Conservation (phyloP, 2,329 filamentous ascomycete genomes). For the Neobulgaria alba region DNA sequence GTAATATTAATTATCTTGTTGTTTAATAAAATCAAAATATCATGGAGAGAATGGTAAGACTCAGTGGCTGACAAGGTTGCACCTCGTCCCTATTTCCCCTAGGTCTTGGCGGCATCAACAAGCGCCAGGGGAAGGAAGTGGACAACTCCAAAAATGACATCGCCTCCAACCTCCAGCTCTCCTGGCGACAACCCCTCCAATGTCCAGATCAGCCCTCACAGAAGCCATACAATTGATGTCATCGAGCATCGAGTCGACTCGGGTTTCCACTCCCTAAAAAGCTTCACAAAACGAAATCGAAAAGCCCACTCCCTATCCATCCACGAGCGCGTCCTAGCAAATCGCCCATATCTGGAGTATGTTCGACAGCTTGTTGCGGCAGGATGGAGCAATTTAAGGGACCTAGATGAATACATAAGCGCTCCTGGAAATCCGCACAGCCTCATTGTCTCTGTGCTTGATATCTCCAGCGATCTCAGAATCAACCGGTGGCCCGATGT, state of each 20-base stretch:
- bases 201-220: neutral
- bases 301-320: slow-evolving; percentile 8
- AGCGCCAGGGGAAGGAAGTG: too few relatives aligned
- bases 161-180: neutral
- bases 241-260: slow-evolving; percentile 5
- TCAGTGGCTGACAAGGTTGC: too few relatives aligned
- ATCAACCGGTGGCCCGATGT: slow-evolving; percentile 11
- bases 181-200: too few relatives aligned
- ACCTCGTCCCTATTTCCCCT: too few relatives aligned
- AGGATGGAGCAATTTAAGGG: slow-evolving; percentile 24
- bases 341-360: slow-evolving; percentile 21
- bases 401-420: slow-evolving; percentile 20
- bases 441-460: slow-evolving; percentile 21
- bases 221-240: slow-evolving; percentile 4
- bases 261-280: slow-evolving; percentile 4
- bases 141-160: too few relatives aligned
- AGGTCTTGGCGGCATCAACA: too few relatives aligned
- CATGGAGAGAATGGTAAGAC: too few relatives aligned
- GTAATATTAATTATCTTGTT: too few relatives aligned
- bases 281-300: slow-evolving; percentile 1
- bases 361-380: slow-evolving; percentile 19
- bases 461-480: slow-evolving; percentile 15
- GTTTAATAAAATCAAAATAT: too few relatives aligned
- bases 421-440: slow-evolving; percentile 7
- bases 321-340: neutral